phyloP scores from a whole-genome alignment of 1,284 basidiomycete genomes.

The Moesziomyces sp. region DNA sequence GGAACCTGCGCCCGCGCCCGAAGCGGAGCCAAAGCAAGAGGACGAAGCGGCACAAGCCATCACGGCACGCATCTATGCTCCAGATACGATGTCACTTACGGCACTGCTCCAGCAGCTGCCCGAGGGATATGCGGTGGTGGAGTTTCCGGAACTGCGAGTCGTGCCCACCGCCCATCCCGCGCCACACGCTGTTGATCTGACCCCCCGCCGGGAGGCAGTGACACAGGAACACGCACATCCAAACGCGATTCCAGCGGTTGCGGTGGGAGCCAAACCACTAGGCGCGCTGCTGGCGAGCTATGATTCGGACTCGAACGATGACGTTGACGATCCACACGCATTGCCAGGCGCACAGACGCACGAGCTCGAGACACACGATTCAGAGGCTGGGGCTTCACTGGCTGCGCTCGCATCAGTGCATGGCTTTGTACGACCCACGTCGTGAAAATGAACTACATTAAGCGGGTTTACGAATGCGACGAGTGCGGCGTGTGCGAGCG shows the following conservation, averaged over 20 bases:
- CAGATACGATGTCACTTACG: slow-evolving; percentile 5
- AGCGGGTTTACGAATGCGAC: neutral
- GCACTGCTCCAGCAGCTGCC: slow-evolving; percentile 15
- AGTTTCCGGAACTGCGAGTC: slow-evolving; percentile 23
- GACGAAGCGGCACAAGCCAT: slow-evolving; percentile 6
- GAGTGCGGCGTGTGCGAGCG: neutral
- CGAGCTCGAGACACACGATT: neutral
- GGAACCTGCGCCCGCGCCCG: neutral
- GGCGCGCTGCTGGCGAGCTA: slow-evolving; percentile 14
- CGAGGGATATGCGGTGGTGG: slow-evolving; percentile 19
- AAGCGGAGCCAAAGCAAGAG: neutral
- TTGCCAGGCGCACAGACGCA: neutral
- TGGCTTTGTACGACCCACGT: neutral
- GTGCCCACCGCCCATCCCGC: neutral
- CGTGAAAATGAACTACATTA: neutral
- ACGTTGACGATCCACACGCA: neutral
- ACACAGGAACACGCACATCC: neutral
- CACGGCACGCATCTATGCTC: neutral
- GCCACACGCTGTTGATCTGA: neutral
- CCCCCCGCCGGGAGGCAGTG: neutral
- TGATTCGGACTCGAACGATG: slow-evolving; percentile 13
- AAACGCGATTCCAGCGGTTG: slow-evolving; percentile 2
- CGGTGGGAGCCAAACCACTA: neutral
- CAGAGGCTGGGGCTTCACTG: neutral
- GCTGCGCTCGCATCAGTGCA: slow-evolving; percentile 5